A percentile compares a stretch with the other conserved stretches of the same genome.
These are phyloP conservation scores for Hippophae gyantsensis DNA, from an alignment of 306 rosid species.

Conservation along the genomic window DNA sequence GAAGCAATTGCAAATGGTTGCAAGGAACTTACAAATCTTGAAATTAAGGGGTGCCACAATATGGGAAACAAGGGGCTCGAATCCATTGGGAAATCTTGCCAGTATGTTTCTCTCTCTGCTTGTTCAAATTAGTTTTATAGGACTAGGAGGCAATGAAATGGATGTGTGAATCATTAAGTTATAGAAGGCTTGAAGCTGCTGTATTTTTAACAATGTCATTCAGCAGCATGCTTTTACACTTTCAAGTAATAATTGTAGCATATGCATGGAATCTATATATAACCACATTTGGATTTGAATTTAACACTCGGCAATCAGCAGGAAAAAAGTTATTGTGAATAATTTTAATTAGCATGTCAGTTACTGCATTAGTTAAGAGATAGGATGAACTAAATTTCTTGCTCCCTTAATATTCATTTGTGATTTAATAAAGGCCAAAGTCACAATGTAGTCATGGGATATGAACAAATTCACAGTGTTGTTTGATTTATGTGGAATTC, in stretches of 20 bases:
- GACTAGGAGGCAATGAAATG: constrained; percentile 10
- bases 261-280: too few species aligned
- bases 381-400: constrained; percentile 4
- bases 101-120: constrained; percentile 42
- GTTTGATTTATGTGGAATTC: too few species aligned
- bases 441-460: too few species aligned
- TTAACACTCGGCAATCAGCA: too few species aligned
- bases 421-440: neutral
- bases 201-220: neutral
- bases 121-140: constrained; percentile 14
- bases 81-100: constrained; percentile 80
- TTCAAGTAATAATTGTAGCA: too few species aligned
- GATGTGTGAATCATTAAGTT: constrained; percentile 1
- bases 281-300: too few species aligned
- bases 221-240: constrained; percentile 3
- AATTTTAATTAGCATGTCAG: neutral
- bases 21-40: constrained; percentile 81
- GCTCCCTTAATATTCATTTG: neutral
- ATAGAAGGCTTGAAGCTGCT: neutral
- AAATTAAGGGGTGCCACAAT: constrained; percentile 93
- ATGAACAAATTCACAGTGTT: too few species aligned
- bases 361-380: neutral
- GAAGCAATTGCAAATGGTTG: constrained; percentile 91
- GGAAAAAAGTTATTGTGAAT: too few species aligned
- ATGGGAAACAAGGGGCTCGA: constrained; percentile 75